Base-by-base conservation (phyloP, 2,329 filamentous ascomycete genomes). In the Juglanconis juglandina region DNA sequence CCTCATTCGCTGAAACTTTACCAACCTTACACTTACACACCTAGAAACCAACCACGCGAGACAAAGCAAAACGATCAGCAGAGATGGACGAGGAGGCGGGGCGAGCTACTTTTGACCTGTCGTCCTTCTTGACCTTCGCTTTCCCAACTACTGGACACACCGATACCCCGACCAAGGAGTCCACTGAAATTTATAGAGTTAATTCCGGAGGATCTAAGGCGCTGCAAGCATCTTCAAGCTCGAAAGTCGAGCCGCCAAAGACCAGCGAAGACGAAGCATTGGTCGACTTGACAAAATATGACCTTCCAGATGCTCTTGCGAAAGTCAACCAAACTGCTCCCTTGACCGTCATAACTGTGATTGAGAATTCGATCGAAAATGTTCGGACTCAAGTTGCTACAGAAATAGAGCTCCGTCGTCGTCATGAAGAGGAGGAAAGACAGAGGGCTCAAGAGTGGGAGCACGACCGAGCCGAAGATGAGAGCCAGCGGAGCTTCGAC, bases 271-370 rank as follows among this genome's bases (percentile, higher is more conserved):
- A 72, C 14, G 62, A 69, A 49, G 59, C 64, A 3, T 64, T 70
- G 3, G 69, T 76, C 39, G 76, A 81, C 66, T 83, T 81, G 79
- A 75, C 71, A 42, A 69, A 73, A 54, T 82, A 80, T 63, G 73
- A 76, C 3, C 79, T 80, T 4, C 82, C 82, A 0, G 65, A 68
- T 10, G 75, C 73, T 0, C 68, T 85, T 6, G 69, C 60, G 4
- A 71, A 75, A 35, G 66, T 71, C 0, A 72, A 75, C 14, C 74
- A 75, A 42, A 65, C 74, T 56, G 73, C 73, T 0, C 76, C 77
- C 2, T 72, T 77, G 4, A 68, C 77, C 7, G 69, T 84, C 1
- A 64, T 70, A 4, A 70, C 75, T 6, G 65, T 85, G 14, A 65
- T 83, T 9, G 64, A 70, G 13, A 67, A 74, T 1, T 82, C 82